Evolutionary conservation across 805 yeast species (phyloP).

Genomic region (Pichia californica): DNA sequence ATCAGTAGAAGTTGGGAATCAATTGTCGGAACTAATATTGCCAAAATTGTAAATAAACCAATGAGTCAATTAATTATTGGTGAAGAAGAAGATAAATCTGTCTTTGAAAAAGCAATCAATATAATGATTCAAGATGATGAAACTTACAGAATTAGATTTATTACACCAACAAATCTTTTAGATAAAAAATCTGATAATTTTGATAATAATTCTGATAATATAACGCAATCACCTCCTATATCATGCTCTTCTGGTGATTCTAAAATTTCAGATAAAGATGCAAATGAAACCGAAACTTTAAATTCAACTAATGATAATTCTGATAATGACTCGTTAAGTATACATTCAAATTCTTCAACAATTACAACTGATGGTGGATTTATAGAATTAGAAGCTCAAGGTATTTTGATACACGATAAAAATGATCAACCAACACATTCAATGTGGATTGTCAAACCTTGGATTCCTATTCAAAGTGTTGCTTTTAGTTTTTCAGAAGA

Average conservation of each 20-base stretch:
- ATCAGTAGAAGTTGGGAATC: constrained; percentile 73
- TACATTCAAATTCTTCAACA: constrained; percentile 26
- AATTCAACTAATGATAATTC: constrained; percentile 8
- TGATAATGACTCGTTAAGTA: constrained; percentile 24
- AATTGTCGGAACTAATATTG: constrained; percentile 61
- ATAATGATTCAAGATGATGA: constrained; percentile 69
- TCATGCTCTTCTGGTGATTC: no score
- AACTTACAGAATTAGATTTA: constrained; percentile 70
- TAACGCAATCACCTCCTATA: no score
- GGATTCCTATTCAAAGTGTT: constrained; percentile 51
- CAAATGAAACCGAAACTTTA: constrained; percentile 12
- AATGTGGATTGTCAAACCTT: constrained; percentile 90
- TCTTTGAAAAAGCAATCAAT: constrained; percentile 63
- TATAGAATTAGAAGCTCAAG: constrained; percentile 87
- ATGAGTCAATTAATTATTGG: constrained; percentile 64
- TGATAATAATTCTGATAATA: not conserved
- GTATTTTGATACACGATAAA: constrained; percentile 68
- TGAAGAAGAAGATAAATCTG: constrained; percentile 52
- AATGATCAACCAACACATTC: constrained; percentile 66
- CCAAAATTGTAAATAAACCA: constrained; percentile 49
- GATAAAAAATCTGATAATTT: constrained; percentile 17
- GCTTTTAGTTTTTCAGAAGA: constrained; percentile 64
- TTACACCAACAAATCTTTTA: constrained; percentile 38
- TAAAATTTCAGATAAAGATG: constrained; percentile 15
- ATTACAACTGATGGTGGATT: constrained; percentile 53